These are phyloP conservation scores for Candida succiphila DNA, from an alignment of 805 yeast species.

Conservation along the genomic window DNA sequence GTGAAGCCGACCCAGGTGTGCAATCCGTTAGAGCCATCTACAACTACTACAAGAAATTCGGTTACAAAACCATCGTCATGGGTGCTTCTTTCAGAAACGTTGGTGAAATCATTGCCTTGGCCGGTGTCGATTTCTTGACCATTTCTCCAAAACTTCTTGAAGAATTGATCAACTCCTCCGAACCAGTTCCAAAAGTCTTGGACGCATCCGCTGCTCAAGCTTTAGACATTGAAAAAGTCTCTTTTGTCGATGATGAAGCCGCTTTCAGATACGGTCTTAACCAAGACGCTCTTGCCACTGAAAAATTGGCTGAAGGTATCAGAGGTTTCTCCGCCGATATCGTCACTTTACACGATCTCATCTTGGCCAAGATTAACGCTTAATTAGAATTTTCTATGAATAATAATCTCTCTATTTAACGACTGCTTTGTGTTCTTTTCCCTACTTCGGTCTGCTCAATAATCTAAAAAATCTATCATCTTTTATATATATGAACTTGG, in stretches of 20 bases:
- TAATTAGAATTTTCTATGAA: too few relatives aligned
- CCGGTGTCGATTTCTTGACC: conserved; percentile 95
- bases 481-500: too few relatives aligned
- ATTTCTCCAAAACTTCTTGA: conserved; percentile 90
- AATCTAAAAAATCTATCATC: too few relatives aligned
- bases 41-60: conserved; percentile 97
- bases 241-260: conserved; percentile 79
- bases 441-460: too few relatives aligned
- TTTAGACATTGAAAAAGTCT: conserved; percentile 54
- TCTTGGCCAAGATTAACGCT: conserved; percentile 13
- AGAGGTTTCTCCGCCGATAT: conserved; percentile 94
- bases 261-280: conserved; percentile 83
- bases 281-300: conserved; percentile 98
- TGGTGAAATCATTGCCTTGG: conserved; percentile 92
- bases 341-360: conserved; percentile 59
- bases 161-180: conserved; percentile 71
- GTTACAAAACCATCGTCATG: conserved; percentile 97
- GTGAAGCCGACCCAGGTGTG: conserved; percentile 93
- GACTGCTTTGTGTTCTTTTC: too few relatives aligned
- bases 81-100: conserved; percentile 99
- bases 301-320: conserved; percentile 96
- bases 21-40: conserved; percentile 75
- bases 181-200: conserved; percentile 71
- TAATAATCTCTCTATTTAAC: background rate
- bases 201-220: conserved; percentile 55